Evolutionary conservation across 108 stramenopile genomes (phyloP).

Genomic region (Nitzschia inconspicua): DNA sequence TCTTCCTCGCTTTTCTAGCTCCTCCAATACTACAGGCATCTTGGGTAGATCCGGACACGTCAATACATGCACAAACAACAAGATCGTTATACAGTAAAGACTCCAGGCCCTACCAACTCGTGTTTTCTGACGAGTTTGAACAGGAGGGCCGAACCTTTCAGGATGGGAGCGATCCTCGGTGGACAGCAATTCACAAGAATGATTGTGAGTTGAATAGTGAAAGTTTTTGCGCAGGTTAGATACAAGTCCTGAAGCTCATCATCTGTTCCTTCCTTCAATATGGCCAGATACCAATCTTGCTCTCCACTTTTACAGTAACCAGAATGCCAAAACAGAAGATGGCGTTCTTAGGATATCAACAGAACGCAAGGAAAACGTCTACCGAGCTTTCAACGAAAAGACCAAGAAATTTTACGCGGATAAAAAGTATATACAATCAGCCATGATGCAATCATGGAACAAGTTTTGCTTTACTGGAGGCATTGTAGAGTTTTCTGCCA

Average conservation of each 20-base stretch:
- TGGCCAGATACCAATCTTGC: conserved; percentile 77
- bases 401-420: conserved; percentile 67
- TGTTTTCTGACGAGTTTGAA: conserved; percentile 96
- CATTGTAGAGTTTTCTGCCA: conserved; percentile 82
- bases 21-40: conserved; percentile 4
- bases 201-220: conserved; percentile 44
- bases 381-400: conserved; percentile 82
- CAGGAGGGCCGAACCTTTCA: conserved; percentile 78
- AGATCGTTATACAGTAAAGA: conserved; percentile 32
- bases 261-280: conserved; percentile 1
- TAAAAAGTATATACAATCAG: conserved; percentile 74
- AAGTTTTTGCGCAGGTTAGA: background rate
- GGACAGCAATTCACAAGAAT: conserved; percentile 93
- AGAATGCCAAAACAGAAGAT: conserved; percentile 64
- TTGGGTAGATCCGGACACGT: conserved; percentile 88
- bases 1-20: background rate
- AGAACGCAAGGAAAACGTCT: conserved; percentile 55
- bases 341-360: conserved; percentile 76
- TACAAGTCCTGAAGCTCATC: background rate
- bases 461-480: conserved; percentile 92
- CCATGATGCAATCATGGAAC: conserved; percentile 90
- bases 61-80: conserved; percentile 27
- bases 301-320: conserved; percentile 74
- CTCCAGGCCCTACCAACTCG: conserved; percentile 60
- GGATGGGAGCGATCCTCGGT: conserved; percentile 92